phyloP scores from a whole-genome alignment of 2,329 filamentous ascomycete genomes.

The Zasmidium angulare region DNA sequence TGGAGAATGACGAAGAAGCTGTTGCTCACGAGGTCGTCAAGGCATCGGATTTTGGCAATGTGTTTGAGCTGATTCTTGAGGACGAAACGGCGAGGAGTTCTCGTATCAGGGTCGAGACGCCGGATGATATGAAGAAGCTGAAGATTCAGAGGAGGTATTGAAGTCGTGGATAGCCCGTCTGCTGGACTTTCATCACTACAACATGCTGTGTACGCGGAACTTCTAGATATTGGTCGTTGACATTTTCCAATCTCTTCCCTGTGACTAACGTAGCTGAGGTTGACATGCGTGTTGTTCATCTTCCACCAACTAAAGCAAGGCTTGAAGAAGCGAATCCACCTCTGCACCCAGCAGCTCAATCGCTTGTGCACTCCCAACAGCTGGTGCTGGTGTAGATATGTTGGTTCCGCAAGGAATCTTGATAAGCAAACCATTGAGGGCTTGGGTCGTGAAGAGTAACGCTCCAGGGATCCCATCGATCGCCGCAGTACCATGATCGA shows the following conservation, averaged over 20 bases:
- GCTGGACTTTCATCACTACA: too few relatives aligned
- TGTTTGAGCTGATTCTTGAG: conserved; percentile 10
- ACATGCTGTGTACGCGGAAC: too few relatives aligned
- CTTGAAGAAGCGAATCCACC: not conserved
- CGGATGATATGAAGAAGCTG: conserved; percentile 1
- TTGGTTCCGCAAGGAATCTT: not conserved
- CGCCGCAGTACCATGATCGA: not conserved
- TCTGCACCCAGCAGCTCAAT: not conserved
- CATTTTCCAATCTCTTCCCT: too few relatives aligned
- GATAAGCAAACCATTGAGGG: not conserved
- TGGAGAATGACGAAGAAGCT: conserved; percentile 11
- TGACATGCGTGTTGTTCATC: too few relatives aligned
- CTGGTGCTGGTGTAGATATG: not conserved
- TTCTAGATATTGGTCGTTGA: too few relatives aligned
- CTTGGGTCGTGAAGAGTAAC: not conserved
- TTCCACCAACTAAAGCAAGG: not conserved
- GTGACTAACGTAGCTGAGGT: too few relatives aligned
- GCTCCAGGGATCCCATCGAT: not conserved
- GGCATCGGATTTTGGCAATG: conserved; percentile 11
- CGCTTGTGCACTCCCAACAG: not conserved
- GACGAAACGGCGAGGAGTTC: conserved; percentile 3
- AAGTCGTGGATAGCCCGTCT: too few relatives aligned
- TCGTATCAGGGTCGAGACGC: conserved; percentile 5
- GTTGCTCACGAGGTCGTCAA: conserved; percentile 8
- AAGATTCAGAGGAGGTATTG: not conserved